Evolutionary conservation across 1,139 yeast species (phyloP).

Genomic region (Taphrina communis): DNA sequence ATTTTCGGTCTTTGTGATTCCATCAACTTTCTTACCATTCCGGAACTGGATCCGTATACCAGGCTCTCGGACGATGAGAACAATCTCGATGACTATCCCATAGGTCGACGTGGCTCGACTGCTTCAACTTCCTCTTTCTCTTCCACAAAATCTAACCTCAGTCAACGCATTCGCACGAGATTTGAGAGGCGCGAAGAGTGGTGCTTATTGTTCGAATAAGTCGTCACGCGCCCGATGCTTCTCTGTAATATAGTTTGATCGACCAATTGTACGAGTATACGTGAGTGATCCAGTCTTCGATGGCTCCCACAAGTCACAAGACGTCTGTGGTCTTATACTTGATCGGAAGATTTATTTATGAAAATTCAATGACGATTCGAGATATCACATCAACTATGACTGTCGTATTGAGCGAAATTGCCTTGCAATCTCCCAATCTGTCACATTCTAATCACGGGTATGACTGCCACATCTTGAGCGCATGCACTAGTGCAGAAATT

Average conservation of each 20-base stretch:
- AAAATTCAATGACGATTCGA: no score
- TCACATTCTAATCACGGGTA: no score
- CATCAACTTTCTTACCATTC: conserved; percentile 11
- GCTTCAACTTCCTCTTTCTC: conserved; percentile 13
- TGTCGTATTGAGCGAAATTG: no score
- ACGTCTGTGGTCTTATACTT: neutral
- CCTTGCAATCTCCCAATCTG: no score
- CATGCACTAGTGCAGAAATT: no score
- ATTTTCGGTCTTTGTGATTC: neutral
- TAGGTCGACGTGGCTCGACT: conserved; percentile 20
- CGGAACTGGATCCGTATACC: conserved; percentile 10
- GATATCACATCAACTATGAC: no score
- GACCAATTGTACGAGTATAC: neutral
- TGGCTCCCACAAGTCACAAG: no score
- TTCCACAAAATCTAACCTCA: conserved; percentile 14
- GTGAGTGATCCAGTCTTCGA: neutral
- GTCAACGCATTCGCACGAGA: conserved; percentile 13
- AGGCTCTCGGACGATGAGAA: conserved; percentile 15
- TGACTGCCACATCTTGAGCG: neutral
- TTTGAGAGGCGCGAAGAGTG: conserved; percentile 23
- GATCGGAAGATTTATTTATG: neutral
- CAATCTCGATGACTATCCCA: neutral
- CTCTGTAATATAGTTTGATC: no score
- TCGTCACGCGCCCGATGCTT: neutral
- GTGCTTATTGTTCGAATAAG: conserved; percentile 23